Evolutionary conservation across 2,329 filamentous ascomycete species (phyloP).

Genomic region (Phaeomoniella chlamydospora): DNA sequence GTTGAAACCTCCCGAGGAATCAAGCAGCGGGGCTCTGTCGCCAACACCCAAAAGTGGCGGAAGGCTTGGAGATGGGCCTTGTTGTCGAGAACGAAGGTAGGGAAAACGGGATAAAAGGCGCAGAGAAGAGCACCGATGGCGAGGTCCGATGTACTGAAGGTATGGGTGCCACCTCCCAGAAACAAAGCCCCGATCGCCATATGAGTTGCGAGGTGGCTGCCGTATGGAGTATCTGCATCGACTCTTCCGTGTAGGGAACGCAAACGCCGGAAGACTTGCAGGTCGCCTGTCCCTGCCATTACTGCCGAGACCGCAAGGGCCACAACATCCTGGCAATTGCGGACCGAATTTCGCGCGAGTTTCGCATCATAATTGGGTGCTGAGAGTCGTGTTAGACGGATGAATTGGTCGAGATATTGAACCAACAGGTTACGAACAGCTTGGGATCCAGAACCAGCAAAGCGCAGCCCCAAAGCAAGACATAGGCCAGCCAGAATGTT

Average conservation of each 20-base stretch:
- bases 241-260: constrained; percentile 78
- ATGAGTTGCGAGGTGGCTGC: constrained; percentile 84
- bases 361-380: constrained; percentile 64
- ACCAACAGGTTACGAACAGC: constrained; percentile 69
- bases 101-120: constrained; percentile 89
- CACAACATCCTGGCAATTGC: constrained; percentile 82
- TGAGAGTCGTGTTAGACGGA: constrained; percentile 55
- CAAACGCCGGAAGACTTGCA: constrained; percentile 70
- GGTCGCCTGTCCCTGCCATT: constrained; percentile 91
- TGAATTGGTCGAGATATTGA: constrained; percentile 74
- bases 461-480: constrained; percentile 53
- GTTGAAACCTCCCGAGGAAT: constrained; percentile 79
- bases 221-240: constrained; percentile 73
- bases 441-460: constrained; percentile 55
- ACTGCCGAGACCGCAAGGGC: constrained; percentile 72
- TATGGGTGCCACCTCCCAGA: constrained; percentile 81
- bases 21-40: constrained; percentile 76
- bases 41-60: constrained; percentile 92
- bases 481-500: constrained; percentile 84
- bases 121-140: constrained; percentile 76
- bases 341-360: constrained; percentile 65
- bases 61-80: constrained; percentile 91
- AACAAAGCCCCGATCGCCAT: constrained; percentile 85
- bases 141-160: constrained; percentile 75
- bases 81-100: constrained; percentile 80